Base-by-base conservation (phyloP, 768 basidiomycete genomes). In the Suillus occidentalis region DNA sequence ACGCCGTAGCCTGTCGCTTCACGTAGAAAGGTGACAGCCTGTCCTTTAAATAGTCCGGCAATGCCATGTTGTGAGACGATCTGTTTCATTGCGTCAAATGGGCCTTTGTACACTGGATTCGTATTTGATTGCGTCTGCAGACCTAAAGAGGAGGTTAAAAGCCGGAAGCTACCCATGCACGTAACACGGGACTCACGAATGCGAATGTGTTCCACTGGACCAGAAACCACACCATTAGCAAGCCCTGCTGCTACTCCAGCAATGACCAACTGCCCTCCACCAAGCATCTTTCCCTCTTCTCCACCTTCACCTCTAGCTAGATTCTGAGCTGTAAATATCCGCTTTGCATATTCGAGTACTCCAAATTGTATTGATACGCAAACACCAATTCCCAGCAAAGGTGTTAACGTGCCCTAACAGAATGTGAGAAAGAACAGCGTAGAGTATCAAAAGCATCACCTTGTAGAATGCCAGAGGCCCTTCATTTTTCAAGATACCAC, bases 331-430 rank as follows among this genome's bases (percentile, higher is more conserved):
- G 87, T 85, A 70, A 96, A 95, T 69, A 83, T 81, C 20, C 95
- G 88, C 76, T 98, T 98, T 57, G 89, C 82, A 67, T 86, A 88
- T 77, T 97, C 95, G 64, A 98, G 82, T 36, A 88, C 94, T 63
- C 89, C 95, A 73, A 98, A 98, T 75, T 98, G 95, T 73, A 98
- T 98, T 13, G 95, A 96, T 6, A 98, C 95, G 72, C 95, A 98
- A 45, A 92, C 84, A 67, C 95, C 95, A 67, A 98, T 96, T 50
- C 95, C 95, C 22, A 97, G 81, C 13, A 98, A 80, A 12, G 95
- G 95, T 1, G 94, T 91, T 56, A 97, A 78, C 1, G 95, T 96
- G 63, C 95, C 95, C 94, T 97, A 64, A 14, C 12, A 64, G 45
- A 20, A 37, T 66, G 60, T 59, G 67, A 49, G 69, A 42, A 64